Evolutionary conservation across 2,329 filamentous ascomycete genomes (phyloP), one percentile per base, ranked within the genome.

Genomic region (Xylaria sp.): DNA sequence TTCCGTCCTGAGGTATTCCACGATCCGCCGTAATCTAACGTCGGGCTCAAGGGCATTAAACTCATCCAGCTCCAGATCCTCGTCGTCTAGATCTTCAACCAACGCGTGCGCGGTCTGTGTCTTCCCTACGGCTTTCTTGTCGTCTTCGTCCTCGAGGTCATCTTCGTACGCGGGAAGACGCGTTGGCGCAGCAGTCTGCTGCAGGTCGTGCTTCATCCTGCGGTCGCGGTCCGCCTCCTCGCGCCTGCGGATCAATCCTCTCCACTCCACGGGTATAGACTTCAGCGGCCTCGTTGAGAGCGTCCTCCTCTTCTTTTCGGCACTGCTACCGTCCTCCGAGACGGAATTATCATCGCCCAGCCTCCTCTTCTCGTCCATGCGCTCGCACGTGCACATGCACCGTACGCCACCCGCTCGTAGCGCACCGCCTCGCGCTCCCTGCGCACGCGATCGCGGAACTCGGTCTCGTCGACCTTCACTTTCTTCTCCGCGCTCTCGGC

Each of bases 331-430:
- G 57, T 47, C 65, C 3, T 68, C 60, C 17, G 63, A 28, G 57
- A 33, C 58, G n/a, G n/a, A n/a, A n/a, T n/a, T n/a, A n/a, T n/a
- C n/a, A 59, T 60, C 21, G 8, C 69, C 57, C 8, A 49, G 67
- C 7, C 47, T 67, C 23, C 72, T 70, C 67, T 88, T 87, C 6
- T 84, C 84, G 63, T 91, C 88, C 77, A 98, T 84, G 55, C 87
- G 80, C 79, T 97, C 92, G 2, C 91, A 88, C 9, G 95, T 87
- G 70, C 90, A 91, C 83, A 97, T 94, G 92, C 94, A 1, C 87
- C 92, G 65, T 84, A 84, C 21, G 94, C 81, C 75, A 91, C 86
- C 25, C 84, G 85, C 76, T 96, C 92, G 3, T 84, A 73, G 69
- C 89, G 83, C 64, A 83, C 86, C 57, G 86, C 83, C 77, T 94